Evolutionary conservation across 106 monocot genomes (phyloP).

Genomic region (Platanthera guangdongensis): DNA sequence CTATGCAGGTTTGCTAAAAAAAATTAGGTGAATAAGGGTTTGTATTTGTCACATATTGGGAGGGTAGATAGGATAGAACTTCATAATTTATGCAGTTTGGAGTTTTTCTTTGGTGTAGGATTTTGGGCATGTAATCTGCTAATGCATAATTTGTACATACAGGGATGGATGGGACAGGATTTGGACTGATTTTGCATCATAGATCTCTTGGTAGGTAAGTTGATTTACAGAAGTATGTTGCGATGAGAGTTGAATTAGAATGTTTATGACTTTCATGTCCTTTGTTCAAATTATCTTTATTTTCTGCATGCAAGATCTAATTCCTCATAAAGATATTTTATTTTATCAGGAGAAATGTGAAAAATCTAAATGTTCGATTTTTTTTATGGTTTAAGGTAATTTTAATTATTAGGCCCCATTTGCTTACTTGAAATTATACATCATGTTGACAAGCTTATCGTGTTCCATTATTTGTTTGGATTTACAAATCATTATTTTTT

Average conservation of each 20-base stretch:
- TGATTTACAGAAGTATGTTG: neutral
- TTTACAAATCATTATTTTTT: too few species aligned
- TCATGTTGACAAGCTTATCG: too few species aligned
- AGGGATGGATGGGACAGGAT: constrained; percentile 20
- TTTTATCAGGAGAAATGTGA: neutral
- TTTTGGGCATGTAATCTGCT: neutral
- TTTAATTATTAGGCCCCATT: neutral
- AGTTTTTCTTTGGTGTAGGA: constrained; percentile 1
- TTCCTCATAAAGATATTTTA: neutral
- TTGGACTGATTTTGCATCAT: constrained; percentile 20
- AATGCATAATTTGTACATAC: neutral
- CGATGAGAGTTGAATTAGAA: neutral
- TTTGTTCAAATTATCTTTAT: neutral
- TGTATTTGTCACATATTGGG: neutral
- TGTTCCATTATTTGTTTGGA: too few species aligned
- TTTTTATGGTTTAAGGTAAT: neutral
- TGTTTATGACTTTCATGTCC: neutral
- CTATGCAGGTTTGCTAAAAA: neutral
- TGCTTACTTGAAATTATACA: too few species aligned
- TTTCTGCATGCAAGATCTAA: neutral
- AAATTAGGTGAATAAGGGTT: neutral
- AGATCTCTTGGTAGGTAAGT: constrained; percentile 21
- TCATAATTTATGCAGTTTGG: neutral
- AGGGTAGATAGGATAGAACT: neutral
- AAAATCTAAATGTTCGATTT: neutral